Evolutionary conservation across 2,329 filamentous ascomycete genomes (phyloP), one percentile per base, ranked within the genome.

Genomic region (Beauveria caledonica): DNA sequence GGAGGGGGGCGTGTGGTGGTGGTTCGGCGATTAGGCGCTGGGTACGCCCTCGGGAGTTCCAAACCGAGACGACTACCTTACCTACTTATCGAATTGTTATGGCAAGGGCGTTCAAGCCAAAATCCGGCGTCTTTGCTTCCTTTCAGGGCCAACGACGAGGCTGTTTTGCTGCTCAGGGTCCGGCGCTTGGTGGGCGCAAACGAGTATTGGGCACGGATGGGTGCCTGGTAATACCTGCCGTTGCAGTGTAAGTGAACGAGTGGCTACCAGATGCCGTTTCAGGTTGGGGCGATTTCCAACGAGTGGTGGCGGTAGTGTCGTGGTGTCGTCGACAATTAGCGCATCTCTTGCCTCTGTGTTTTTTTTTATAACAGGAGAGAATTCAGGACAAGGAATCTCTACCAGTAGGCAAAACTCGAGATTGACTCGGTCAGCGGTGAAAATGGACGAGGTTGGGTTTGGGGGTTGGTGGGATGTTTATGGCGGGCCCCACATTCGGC

Each of bases 391-490:
- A 39, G 21, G 3, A 17, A 25, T 13, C 50, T 54, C 40, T 36
- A 23, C 15, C 5, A 11, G 33, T 15, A 15, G 23, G 19, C 19
- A 11, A 55, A 55, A n/a, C 17, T n/a, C n/a, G 21, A 19, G 3
- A 7, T n/a, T 10, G 19, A 25, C 33, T 33, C 13, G 50, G n/a
- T 19, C 42, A 5, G 42, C 19, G 27, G 44, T 46, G 44, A 46
- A 57, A 57, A 57, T 57, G 54, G 54, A 57, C 42, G 54, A 57
- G 54, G 54, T 49, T 57, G 54, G 54, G 54, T 11, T 19, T 11
- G 42, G 33, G 29, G 33, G 33, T 36, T 36, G 33, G 33, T 36
- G 33, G 33, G 11, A 36, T 36, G 33, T 36, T 36, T 36, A 36
- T 36, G 33, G 33, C 33, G 5, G 6, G 33, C 42, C n/a, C 52